Percentiles rank a stretch among this genome's conserved stretches.
These are phyloP conservation scores for Glycine tomentella DNA, from an alignment of 306 rosid species.

Conservation along the genomic window DNA sequence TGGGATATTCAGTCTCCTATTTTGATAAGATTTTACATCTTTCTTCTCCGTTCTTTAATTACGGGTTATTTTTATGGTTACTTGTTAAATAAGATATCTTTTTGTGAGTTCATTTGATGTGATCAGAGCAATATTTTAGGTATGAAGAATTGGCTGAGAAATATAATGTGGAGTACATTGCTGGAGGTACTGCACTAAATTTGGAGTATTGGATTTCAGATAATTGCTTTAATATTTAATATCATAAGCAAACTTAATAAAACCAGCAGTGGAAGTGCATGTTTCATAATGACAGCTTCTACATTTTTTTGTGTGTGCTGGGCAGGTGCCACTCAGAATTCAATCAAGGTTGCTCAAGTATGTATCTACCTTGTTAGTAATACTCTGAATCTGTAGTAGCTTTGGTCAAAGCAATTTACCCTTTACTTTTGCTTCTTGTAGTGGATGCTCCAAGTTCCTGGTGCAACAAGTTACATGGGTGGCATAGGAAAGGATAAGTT, in stretches of 20 bases:
- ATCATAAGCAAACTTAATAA: background rate
- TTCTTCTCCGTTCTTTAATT: background rate
- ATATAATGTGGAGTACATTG: constrained; percentile 72
- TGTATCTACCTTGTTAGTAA: constrained; percentile 1
- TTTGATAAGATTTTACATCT: background rate
- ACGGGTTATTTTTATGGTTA: background rate
- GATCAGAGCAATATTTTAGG: constrained; percentile 51
- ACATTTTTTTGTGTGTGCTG: background rate
- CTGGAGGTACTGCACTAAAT: constrained; percentile 72
- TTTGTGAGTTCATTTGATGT: constrained; percentile 21
- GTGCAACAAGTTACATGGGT: constrained; percentile 88
- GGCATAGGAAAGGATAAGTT: constrained; percentile 85
- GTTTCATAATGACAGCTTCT: constrained; percentile 7
- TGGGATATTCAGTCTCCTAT: background rate
- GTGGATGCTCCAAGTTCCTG: constrained; percentile 90
- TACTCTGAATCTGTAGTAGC: constrained; percentile 5
- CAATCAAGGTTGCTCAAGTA: constrained; percentile 91
- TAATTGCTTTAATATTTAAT: constrained; percentile 21
- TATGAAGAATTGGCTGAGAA: constrained; percentile 69
- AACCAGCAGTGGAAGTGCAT: background rate
- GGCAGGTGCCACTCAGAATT: constrained; percentile 87
- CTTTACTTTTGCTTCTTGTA: constrained; percentile 38
- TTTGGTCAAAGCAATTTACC: constrained; percentile 30
- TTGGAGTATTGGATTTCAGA: constrained; percentile 15
- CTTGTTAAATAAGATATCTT: background rate